A percentile compares a stretch with the other conserved stretches of the same genome.
Conservation (phyloP, 345 rosid species). For the Gossypium turneri region DNA sequence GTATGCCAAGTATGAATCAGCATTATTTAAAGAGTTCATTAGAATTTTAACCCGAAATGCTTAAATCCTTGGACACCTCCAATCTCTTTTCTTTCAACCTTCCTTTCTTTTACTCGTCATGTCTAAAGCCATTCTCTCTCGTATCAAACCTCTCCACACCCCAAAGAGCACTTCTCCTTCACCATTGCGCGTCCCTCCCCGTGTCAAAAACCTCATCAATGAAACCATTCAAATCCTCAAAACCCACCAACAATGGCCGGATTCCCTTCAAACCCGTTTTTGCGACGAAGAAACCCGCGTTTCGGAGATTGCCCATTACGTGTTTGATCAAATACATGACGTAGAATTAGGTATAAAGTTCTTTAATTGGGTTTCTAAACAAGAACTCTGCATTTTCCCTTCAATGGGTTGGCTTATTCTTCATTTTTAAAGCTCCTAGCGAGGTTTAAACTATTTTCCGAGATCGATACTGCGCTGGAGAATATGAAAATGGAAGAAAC, state of each 20-base stretch:
- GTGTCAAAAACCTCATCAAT: conserved; percentile 20
- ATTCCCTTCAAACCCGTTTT: conserved; percentile 33
- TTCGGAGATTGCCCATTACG: conserved; percentile 54
- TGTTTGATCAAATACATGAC: conserved; percentile 63
- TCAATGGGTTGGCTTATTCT: conserved; percentile 44
- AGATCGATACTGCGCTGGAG: conserved; percentile 42
- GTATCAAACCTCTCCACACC: conserved; percentile 6
- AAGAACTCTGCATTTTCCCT: conserved; percentile 19
- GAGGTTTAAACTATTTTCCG: conserved; percentile 41
- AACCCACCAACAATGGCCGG: conserved; percentile 26
- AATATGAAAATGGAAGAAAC: conserved; percentile 40
- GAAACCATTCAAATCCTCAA: conserved; percentile 30
- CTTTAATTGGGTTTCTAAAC: conserved; percentile 48
- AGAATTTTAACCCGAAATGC: no score
- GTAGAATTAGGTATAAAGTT: conserved; percentile 54
- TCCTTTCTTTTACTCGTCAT: neutral
- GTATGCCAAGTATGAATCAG: no score
- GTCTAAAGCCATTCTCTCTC: conserved; percentile 19
- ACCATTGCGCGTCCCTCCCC: conserved; percentile 30
- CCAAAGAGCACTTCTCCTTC: conserved; percentile 14
- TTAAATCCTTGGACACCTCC: no score
- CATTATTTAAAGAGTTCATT: no score
- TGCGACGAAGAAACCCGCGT: conserved; percentile 33
- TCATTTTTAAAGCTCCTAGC: conserved; percentile 31
- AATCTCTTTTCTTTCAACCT: neutral